Conservation (phyloP, 2,329 filamentous ascomycete genomes). For the Cercospora zeae-maydis region DNA sequence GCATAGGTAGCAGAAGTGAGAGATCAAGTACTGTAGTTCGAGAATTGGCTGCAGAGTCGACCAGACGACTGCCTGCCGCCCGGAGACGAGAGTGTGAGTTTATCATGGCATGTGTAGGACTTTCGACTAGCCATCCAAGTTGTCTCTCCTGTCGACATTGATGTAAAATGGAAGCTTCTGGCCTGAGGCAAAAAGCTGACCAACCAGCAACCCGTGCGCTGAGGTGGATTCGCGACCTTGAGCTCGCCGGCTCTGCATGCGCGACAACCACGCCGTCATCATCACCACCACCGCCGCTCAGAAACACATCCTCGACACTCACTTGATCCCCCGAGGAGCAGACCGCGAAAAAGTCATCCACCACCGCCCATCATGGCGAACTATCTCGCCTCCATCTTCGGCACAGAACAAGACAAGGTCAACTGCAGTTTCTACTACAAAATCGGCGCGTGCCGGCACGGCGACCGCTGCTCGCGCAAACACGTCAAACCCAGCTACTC, state of each 20-base stretch:
- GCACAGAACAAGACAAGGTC: conserved; percentile 97
- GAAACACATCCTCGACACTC: background rate
- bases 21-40: background rate
- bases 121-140: background rate
- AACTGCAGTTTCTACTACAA: conserved; percentile 99
- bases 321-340: background rate
- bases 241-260: background rate
- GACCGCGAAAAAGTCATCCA: background rate
- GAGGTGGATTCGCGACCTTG: background rate
- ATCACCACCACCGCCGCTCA: background rate
- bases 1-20: background rate
- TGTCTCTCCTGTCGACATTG: background rate
- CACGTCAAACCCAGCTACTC: conserved; percentile 98
- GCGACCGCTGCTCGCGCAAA: conserved; percentile 95
- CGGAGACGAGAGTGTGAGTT: background rate
- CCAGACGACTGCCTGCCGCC: background rate
- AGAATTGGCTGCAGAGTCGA: background rate
- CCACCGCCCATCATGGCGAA: conserved; percentile 26
- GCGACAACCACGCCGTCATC: background rate
- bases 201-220: background rate
- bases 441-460: conserved; percentile 97
- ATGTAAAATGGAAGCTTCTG: background rate
- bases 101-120: background rate
- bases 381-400: conserved; percentile 91
- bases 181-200: conserved; percentile 1